Evolutionary conservation across 805 yeast species (phyloP), one percentile per base, ranked within the genome.

Genomic region (Lachancea meyersii): DNA sequence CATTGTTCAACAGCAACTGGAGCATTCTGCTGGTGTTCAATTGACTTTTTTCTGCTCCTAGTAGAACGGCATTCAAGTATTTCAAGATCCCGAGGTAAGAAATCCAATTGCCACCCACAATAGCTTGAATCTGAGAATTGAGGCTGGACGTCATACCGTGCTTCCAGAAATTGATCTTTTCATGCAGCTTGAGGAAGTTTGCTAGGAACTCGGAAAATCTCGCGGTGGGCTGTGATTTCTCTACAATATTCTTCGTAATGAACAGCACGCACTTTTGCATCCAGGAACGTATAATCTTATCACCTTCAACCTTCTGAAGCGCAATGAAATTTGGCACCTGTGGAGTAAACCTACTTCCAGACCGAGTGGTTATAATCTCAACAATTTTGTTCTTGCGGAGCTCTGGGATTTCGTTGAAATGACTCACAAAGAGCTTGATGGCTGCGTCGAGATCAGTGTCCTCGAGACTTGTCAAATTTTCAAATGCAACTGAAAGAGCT

Each of bases 121-220:
- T 53, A 3, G 75, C 85, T 55, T 84, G 88, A 23, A 82, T 55
- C 46, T 83, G 86, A 0, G 91, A 67, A 48, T 81, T 78, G 11
- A 82, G 46, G 41, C 79, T 65, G 5, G 70, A 50, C 7, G 54
- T 51, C 3, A 82, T 73, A 4, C 78, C 67, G 5, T 59, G 38
- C 3, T 60, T 56, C 70, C 77, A 67, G 13, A 72, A 40, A 3
- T 68, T 52, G 5, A 52, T 31, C 1, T 47, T 47, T 18, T 50
- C 44, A 0, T 66, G 37, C 3, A 79, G 57, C 0, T 44, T 39
- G 24, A 61, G 57, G 48, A 72, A 67, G 8, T 55, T 47, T 1
- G 45, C 5, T 33, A 74, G 56, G 43, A 72, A 69, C 0, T 44
- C 32, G 4, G 52, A 19, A 46, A 73, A 69, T 7, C 56, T 52